phyloP scores from a whole-genome alignment of 2,329 filamentous ascomycete genomes.

The Calonectria leucothoes region DNA sequence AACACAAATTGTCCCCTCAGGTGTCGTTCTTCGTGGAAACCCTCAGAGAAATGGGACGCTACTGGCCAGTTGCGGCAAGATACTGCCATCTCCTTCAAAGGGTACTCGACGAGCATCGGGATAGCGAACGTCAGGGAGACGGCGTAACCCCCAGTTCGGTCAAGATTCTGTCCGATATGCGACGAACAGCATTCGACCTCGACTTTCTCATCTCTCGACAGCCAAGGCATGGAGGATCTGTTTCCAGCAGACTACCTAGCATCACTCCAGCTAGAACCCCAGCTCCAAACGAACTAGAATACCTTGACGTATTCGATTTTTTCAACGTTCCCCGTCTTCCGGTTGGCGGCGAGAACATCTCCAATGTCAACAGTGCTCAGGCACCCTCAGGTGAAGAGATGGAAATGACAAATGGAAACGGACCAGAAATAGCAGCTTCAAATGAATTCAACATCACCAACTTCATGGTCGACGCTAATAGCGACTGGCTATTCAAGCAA shows the following conservation, averaged over 20 bases:
- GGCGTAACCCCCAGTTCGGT: constrained; percentile 84
- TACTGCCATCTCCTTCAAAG: constrained; percentile 84
- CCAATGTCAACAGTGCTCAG: constrained; percentile 31
- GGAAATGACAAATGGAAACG: constrained; percentile 42
- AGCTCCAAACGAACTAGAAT: constrained; percentile 86
- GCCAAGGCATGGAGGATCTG: constrained; percentile 62
- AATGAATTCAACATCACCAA: constrained; percentile 84
- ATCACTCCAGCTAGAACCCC: constrained; percentile 75
- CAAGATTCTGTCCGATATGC: constrained; percentile 90
- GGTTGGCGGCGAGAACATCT: constrained; percentile 53
- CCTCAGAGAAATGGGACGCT: constrained; percentile 81
- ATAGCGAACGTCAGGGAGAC: constrained; percentile 80
- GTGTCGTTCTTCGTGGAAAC: constrained; percentile 87
- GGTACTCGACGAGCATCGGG: constrained; percentile 87
- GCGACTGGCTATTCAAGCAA: constrained; percentile 79
- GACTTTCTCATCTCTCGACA: constrained; percentile 91
- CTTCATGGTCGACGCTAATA: constrained; percentile 79
- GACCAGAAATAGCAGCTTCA: constrained; percentile 43
- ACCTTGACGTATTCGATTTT: constrained; percentile 93
- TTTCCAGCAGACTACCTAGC: constrained; percentile 60
- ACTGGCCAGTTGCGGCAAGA: constrained; percentile 87
- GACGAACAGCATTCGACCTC: constrained; percentile 88
- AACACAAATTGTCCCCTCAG: constrained; percentile 83
- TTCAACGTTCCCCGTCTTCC: constrained; percentile 88
- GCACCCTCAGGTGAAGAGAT: constrained; percentile 39